These are phyloP conservation scores for Acanthamoeba castellanii DNA, from an alignment of 208 protist species.

Conservation along the genomic window DNA sequence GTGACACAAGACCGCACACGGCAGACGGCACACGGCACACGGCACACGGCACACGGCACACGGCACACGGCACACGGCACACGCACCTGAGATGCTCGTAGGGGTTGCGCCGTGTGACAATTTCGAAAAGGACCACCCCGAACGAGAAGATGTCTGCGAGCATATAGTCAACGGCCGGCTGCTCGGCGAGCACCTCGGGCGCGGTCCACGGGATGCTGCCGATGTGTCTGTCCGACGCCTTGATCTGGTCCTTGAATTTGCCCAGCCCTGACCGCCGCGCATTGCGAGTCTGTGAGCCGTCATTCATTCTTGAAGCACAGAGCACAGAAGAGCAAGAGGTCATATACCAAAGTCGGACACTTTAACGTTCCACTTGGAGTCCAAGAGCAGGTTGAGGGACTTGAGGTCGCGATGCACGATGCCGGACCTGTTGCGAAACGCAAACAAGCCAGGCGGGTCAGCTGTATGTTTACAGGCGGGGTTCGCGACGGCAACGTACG, in stretches of 20 bases:
- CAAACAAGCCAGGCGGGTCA: neutral
- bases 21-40: neutral
- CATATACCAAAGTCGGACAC: constrained; percentile 39
- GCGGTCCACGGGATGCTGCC: constrained; percentile 60
- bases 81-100: constrained; percentile 31
- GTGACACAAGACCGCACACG: neutral
- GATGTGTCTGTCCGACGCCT: constrained; percentile 22
- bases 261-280: neutral
- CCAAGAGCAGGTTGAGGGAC: constrained; percentile 50
- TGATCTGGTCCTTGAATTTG: constrained; percentile 63
- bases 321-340: neutral
- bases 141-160: neutral
- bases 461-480: neutral
- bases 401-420: constrained; percentile 64
- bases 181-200: constrained; percentile 44
- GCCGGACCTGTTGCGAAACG: neutral
- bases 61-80: neutral
- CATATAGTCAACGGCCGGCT: constrained; percentile 2
- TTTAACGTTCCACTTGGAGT: constrained; percentile 61
- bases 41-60: neutral
- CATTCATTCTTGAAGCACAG: neutral
- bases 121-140: constrained; percentile 23
- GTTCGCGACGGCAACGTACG: neutral
- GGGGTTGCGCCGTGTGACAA: neutral
- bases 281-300: too few species aligned